Percentiles rank a stretch among this genome's conserved stretches.
These are phyloP conservation scores for Fusarium sp. DNA, from an alignment of 2,329 filamentous ascomycete species.

Conservation along the genomic window DNA sequence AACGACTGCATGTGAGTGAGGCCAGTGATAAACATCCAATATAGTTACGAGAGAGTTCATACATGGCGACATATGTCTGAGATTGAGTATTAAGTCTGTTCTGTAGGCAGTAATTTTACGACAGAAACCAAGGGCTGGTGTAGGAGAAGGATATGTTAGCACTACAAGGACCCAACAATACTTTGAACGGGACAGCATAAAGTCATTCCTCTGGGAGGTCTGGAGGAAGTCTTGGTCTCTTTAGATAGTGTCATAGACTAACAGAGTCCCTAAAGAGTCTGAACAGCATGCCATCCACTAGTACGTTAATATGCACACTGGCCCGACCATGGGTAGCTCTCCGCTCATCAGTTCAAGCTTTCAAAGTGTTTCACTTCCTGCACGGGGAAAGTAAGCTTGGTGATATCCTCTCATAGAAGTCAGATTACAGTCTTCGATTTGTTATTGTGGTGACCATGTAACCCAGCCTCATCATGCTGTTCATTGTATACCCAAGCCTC, in stretches of 20 bases:
- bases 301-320: neutral
- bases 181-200: neutral
- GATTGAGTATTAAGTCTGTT: too few species aligned
- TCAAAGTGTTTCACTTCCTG: neutral
- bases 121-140: neutral
- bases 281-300: neutral
- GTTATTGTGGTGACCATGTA: neutral
- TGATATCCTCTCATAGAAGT: neutral
- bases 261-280: neutral
- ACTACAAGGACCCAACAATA: neutral
- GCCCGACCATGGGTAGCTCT: neutral
- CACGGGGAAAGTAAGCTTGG: neutral
- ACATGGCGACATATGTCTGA: neutral
- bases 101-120: neutral
- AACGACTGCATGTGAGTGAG: neutral
- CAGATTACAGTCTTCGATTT: neutral
- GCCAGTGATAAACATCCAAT: neutral
- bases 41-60: neutral
- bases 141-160: neutral
- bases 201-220: too few species aligned
- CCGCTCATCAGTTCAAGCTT: neutral
- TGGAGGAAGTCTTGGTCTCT: neutral
- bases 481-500: neutral
- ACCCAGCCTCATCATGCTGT: neutral
- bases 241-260: neutral